phyloP scores from a whole-genome alignment of 139 green algal species.

The Parachlorella kessleri region DNA sequence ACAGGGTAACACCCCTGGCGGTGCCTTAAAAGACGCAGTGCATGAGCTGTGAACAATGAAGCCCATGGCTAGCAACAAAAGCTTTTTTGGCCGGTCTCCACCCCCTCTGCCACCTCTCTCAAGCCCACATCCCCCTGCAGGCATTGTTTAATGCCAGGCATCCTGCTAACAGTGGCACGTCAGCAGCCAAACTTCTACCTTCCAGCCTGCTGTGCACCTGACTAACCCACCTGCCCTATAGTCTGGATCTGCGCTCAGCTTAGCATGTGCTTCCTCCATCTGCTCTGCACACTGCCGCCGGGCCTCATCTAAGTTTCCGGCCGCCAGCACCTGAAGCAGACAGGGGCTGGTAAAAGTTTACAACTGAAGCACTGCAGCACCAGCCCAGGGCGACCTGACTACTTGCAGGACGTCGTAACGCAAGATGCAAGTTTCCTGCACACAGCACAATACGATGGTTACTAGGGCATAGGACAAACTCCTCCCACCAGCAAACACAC shows the following conservation, averaged over 20 bases:
- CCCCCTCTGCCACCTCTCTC: too few relatives aligned
- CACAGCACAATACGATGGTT: background rate
- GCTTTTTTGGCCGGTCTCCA: too few relatives aligned
- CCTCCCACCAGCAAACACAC: background rate
- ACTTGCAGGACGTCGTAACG: background rate
- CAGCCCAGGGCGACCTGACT: background rate
- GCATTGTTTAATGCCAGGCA: background rate
- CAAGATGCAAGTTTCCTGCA: background rate
- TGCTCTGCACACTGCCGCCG: conserved; percentile 34
- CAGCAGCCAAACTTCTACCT: background rate
- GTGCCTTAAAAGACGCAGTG: too few relatives aligned
- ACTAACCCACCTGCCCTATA: conserved; percentile 5
- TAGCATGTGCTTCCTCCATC: conserved; percentile 10
- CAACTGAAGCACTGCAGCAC: background rate
- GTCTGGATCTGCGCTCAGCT: conserved; percentile 17
- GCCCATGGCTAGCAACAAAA: too few relatives aligned
- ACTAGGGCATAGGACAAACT: background rate
- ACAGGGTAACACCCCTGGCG: too few relatives aligned
- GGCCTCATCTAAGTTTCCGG: conserved; percentile 39
- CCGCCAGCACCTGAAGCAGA: conserved; percentile 23
- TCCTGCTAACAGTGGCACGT: background rate
- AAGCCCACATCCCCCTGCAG: background rate
- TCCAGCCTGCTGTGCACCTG: background rate
- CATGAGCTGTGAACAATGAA: too few relatives aligned
- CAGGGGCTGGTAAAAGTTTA: background rate